Evolutionary conservation across 768 basidiomycete species (phyloP), one percentile per base, ranked within the genome.

Genomic region (Auricularia sp.): DNA sequence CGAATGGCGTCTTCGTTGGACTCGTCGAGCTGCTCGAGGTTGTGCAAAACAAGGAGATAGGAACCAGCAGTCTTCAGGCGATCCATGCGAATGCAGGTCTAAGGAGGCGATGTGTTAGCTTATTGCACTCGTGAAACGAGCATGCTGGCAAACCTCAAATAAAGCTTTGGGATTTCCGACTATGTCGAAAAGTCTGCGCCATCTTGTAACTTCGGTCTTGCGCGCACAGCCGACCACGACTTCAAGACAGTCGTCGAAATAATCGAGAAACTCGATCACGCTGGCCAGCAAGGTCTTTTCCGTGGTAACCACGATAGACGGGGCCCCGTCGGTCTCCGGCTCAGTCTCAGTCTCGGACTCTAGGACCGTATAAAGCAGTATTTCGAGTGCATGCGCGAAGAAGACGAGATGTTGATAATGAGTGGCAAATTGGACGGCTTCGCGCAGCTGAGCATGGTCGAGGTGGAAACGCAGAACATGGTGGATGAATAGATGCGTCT

Each of bases 191-290:
- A 99, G 77, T 64, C 88, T 83, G 58, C 83, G 83, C 97, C 97
- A 99, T 62, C 89, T 77, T 3, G 91, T 88, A 72, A 95, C 83
- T 75, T 99, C 97, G 5, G 93, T 98, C 78, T 99, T 99, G 63
- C 97, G 81, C 21, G 97, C 96, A 70, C 96, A 98, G 4, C 91
- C 88, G 10, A 98, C 95, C 13, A 98, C 92, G 6, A 98, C 94
- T 65, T 98, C 94, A 64, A 98, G 76, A 5, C 89, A 83, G 63
- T 84, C 89, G 67, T 95, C 91, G 71, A 98, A 98, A 72, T 98
- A 86, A 71, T 99, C 97, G 68, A 99, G 77, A 71, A 99, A 98
- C 67, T 93, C 90, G 67, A 98, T 81, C 8, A 90, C 87, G 2
- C 80, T 78, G 0, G 87, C 81, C 36, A 98, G 75, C 11, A 88